Base-by-base conservation (phyloP, 371 early-diverging fungal species). In the Apophysomyces trapeziformis region DNA sequence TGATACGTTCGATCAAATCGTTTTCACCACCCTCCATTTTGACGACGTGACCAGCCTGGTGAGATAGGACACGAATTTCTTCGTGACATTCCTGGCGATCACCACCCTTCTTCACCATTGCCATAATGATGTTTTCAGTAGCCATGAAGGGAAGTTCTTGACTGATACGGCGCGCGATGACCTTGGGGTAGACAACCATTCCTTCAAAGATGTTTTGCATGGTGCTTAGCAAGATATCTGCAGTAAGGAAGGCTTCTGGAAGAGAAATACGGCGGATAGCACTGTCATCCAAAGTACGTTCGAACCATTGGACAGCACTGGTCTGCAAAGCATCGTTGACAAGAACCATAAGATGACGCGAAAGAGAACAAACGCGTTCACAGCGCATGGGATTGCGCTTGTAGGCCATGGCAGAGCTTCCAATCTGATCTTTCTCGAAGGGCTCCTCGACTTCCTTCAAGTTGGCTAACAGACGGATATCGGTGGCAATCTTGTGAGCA, bases 301-400 rank as follows among this genome's bases (percentile, higher is more conserved):
- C 98, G 58, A 98, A 85, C 98, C 98, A 98, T 77, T 98, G 98
- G 36, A 92, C 92, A 43, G 95, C 89, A 62, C 94, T 90, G 26
- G 98, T 99, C 66, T 93, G 90, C 47, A 94, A 80, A 38, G 95
- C 91, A 77, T 99, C 92, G 72, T 89, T 89, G 61, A 90, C 87
- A 9, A 99, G 87, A n/a, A 93, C 84, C 92, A 96, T 95, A 68
- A 99, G 84, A 75, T 99, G 98, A 63, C 99, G 93, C n/a, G 96
- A 80, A 61, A 99, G 87, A 38, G 95, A 90, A 86, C 98, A 97
- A 39, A 95, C 92, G 70, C 99, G 94, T 74, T 99, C 99, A 71
- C 92, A 93, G 57, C 97, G 92, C 98, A 99, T 99, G 39, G 99
- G 99, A 87, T 99, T 99, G 72, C 98, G 93, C 92, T 99, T 99